Percentiles rank a stretch among this genome's conserved stretches.
Evolutionary conservation across 177 flowering plant genomes (phyloP).

Genomic region (Vitis hybrid): DNA sequence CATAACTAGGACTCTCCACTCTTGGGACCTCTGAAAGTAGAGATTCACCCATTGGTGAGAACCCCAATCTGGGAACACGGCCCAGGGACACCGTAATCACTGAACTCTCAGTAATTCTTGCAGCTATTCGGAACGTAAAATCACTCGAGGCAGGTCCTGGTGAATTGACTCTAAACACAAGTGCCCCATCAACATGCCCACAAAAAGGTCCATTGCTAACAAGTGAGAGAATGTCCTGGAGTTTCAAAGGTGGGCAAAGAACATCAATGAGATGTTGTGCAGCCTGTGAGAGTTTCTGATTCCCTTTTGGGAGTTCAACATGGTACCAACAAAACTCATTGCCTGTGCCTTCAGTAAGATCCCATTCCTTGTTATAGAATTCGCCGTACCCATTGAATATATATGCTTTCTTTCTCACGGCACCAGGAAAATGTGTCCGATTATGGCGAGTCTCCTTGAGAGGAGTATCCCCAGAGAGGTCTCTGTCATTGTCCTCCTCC

Average conservation of each 20-base stretch:
- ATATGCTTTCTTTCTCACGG: conserved; percentile 79
- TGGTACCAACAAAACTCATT: conserved; percentile 96
- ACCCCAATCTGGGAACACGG: conserved; percentile 92
- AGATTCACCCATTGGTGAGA: conserved; percentile 73
- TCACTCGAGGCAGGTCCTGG: conserved; percentile 84
- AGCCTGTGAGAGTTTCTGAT: conserved; percentile 67
- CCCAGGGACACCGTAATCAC: conserved; percentile 94
- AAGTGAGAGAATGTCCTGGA: conserved; percentile 92
- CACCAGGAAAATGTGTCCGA: conserved; percentile 48
- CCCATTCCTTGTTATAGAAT: conserved; percentile 83
- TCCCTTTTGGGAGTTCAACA: conserved; percentile 87
- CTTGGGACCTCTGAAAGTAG: conserved; percentile 86
- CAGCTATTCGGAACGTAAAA: conserved; percentile 83
- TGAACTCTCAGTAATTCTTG: conserved; percentile 83
- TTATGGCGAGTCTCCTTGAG: conserved; percentile 21
- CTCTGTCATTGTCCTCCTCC: conserved; percentile 45
- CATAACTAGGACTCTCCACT: conserved; percentile 58
- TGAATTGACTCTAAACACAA: conserved; percentile 90
- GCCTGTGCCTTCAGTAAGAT: conserved; percentile 75
- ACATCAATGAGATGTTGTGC: conserved; percentile 88
- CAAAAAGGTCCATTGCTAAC: conserved; percentile 97
- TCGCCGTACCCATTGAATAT: conserved; percentile 86
- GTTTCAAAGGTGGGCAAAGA: conserved; percentile 94
- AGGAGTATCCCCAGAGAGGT: conserved; percentile 25
- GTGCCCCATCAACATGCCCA: conserved; percentile 93